Conservation (phyloP, 305 asterid species). For the Solanum aculeatissimum region DNA sequence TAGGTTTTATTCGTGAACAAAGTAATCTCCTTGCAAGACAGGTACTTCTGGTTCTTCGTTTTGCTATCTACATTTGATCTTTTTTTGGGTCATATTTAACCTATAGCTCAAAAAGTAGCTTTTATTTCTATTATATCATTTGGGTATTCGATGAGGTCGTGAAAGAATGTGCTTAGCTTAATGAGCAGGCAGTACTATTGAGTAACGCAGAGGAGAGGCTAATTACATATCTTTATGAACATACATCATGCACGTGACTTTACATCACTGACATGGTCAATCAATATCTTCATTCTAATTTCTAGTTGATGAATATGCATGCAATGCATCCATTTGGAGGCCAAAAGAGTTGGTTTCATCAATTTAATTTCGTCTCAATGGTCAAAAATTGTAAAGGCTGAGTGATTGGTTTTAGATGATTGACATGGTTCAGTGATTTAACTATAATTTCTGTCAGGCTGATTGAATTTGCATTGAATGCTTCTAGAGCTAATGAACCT, state of each 20-base stretch:
- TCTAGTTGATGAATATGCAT: not conserved
- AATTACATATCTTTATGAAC: not conserved
- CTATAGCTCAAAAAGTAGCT: not conserved
- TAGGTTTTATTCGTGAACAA: constrained; percentile 86
- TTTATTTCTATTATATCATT: not conserved
- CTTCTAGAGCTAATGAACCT: not conserved
- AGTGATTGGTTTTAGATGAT: not conserved
- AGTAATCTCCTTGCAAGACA: constrained; percentile 86
- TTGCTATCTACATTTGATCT: not conserved
- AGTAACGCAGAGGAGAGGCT: not conserved
- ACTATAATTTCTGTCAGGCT: not conserved
- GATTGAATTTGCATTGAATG: not conserved
- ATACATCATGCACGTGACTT: not conserved
- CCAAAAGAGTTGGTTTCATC: not conserved
- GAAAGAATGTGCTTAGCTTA: not conserved
- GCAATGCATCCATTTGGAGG: not conserved
- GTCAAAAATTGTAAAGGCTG: not conserved
- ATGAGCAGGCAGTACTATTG: not conserved
- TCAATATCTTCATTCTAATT: not conserved
- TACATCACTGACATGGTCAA: not conserved
- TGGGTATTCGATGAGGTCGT: not conserved
- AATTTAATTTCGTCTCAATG: not conserved
- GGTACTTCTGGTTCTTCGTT: constrained; percentile 26
- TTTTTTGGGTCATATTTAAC: not conserved
- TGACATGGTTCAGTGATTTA: not conserved